Evolutionary conservation across 805 yeast genomes (phyloP).

Genomic region (Kodamaea neixiangensis): DNA sequence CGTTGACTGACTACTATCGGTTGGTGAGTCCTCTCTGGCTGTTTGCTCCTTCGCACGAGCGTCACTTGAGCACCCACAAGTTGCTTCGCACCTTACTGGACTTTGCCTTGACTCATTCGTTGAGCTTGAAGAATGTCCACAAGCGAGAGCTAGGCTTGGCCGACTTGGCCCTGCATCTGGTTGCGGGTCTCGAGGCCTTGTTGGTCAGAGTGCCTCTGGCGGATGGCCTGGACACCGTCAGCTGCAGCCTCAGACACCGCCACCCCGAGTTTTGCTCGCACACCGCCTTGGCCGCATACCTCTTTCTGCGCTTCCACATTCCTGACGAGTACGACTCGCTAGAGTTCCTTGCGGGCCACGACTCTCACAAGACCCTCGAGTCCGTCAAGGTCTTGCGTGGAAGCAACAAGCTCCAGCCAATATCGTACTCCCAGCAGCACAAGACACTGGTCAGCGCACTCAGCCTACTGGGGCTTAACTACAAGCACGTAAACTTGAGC

Average conservation of each 20-base stretch:
- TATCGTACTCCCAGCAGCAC: slow-evolving; percentile 30
- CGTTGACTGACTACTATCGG: slow-evolving; percentile 22
- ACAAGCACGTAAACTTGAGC: slow-evolving; percentile 21
- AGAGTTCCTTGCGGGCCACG: slow-evolving; percentile 16
- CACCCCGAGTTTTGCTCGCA: slow-evolving; percentile 30
- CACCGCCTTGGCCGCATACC: slow-evolving; percentile 27
- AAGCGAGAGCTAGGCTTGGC: slow-evolving; percentile 26
- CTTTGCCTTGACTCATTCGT: slow-evolving; percentile 24
- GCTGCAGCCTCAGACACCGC: neutral
- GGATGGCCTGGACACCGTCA: neutral
- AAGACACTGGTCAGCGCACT: slow-evolving; percentile 25
- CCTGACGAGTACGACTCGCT: slow-evolving; percentile 26
- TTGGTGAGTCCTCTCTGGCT: slow-evolving; percentile 22
- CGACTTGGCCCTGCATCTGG: slow-evolving; percentile 16
- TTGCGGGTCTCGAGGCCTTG: neutral
- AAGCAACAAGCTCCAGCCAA: slow-evolving; percentile 22
- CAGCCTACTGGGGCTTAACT: slow-evolving; percentile 19
- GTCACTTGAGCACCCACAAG: slow-evolving; percentile 21
- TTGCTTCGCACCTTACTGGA: slow-evolving; percentile 27
- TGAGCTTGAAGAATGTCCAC: slow-evolving; percentile 23
- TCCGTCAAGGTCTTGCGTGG: slow-evolving; percentile 28
- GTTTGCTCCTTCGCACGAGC: slow-evolving; percentile 10
- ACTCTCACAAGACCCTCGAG: slow-evolving; percentile 10
- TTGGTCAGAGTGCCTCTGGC: slow-evolving; percentile 1
- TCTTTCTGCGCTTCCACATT: slow-evolving; percentile 31